Percentiles rank a stretch among this genome's conserved stretches.
Evolutionary conservation across 2,329 filamentous ascomycete genomes (phyloP).

Genomic region (Dothiorella sarmentorum): DNA sequence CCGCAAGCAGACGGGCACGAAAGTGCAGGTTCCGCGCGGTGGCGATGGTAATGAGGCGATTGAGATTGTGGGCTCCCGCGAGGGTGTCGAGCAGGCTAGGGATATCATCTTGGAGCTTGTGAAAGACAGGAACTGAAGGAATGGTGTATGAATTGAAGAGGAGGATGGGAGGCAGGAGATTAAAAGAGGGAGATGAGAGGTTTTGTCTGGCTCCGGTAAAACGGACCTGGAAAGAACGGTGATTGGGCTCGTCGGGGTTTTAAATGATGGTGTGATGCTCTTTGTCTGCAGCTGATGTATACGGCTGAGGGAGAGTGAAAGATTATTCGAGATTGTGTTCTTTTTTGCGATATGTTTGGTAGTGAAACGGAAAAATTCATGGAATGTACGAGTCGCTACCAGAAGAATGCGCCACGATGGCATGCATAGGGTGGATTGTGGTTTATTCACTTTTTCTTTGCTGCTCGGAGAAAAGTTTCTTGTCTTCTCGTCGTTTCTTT

Average conservation of each 20-base stretch:
- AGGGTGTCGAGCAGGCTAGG: constrained; percentile 81
- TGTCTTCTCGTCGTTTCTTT: too few relatives aligned
- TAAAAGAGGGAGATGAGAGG: neutral
- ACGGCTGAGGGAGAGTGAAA: neutral
- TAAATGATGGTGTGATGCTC: neutral
- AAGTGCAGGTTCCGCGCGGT: constrained; percentile 86
- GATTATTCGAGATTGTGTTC: neutral
- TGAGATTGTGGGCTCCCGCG: constrained; percentile 75
- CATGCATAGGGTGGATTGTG: neutral
- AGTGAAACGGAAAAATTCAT: neutral
- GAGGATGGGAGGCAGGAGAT: neutral
- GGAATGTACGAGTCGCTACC: neutral
- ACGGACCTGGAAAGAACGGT: neutral
- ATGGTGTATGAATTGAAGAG: too few relatives aligned
- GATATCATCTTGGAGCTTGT: constrained; percentile 86
- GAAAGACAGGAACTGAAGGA: constrained; percentile 34
- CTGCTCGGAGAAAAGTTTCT: neutral
- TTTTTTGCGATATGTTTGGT: neutral
- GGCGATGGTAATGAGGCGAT: constrained; percentile 76
- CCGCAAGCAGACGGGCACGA: constrained; percentile 86
- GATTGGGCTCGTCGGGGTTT: neutral
- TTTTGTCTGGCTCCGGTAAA: neutral
- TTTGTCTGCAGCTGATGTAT: constrained; percentile 11
- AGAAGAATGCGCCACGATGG: neutral
- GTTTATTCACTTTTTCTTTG: neutral